Evolutionary conservation across 2,329 filamentous ascomycete species (phyloP).

Genomic region (Xylariaceae sp.): DNA sequence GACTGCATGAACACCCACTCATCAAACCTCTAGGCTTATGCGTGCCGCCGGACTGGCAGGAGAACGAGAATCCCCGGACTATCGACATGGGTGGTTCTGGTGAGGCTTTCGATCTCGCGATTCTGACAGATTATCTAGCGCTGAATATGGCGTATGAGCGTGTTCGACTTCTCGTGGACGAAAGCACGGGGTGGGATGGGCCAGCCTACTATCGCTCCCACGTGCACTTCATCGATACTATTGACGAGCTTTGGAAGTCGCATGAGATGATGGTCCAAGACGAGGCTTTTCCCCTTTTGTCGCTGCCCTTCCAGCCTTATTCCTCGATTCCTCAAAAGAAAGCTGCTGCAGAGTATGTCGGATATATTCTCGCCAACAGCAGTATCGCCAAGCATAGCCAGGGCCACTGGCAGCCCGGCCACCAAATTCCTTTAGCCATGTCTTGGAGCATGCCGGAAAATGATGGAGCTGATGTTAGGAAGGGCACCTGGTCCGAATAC

Average conservation of each 20-base stretch:
- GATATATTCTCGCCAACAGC: constrained; percentile 1
- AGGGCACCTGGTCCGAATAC: constrained; percentile 4
- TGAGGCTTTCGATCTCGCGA: not conserved
- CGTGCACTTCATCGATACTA: not conserved
- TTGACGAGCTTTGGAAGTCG: constrained; percentile 4
- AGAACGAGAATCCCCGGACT: not conserved
- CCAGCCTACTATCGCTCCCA: not conserved
- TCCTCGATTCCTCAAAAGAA: not conserved
- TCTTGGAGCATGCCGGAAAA: constrained; percentile 5
- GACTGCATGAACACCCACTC: constrained; percentile 5
- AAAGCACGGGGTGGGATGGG: not conserved
- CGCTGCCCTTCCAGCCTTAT: constrained; percentile 1
- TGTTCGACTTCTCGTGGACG: not conserved
- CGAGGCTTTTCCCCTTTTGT: constrained; percentile 3
- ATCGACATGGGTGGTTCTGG: not conserved
- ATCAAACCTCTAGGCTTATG: not conserved
- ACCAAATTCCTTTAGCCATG: not conserved
- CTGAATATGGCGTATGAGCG: not conserved
- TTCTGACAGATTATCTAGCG: not conserved
- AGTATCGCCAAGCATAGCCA: constrained; percentile 1
- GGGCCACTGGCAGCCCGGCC: constrained; percentile 2
- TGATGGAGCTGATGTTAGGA: constrained; percentile 3
- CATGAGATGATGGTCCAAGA: constrained; percentile 6
- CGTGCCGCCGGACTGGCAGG: not conserved
- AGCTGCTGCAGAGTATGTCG: constrained; percentile 1